A percentile compares a stretch with the other conserved stretches of the same genome.
Conservation (phyloP, 495 filamentous ascomycete genomes). For the Penicillium bovifimosum region DNA sequence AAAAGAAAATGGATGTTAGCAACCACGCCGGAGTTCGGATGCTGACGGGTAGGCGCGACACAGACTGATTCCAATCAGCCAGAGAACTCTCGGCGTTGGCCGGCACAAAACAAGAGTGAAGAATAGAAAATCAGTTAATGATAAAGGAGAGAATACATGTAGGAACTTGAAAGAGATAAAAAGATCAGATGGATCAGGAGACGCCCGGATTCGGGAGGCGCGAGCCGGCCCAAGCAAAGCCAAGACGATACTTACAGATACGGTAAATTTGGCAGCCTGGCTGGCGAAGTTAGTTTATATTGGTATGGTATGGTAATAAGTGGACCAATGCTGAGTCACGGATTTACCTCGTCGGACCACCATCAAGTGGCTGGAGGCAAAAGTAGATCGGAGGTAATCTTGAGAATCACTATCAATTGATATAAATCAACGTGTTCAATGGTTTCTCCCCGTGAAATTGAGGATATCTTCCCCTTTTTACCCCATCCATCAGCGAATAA, state of each 20-base stretch:
- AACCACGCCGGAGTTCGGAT: constrained; percentile 14
- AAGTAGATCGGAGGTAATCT: not conserved
- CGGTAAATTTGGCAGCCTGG: not conserved
- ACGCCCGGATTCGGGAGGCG: constrained; percentile 12
- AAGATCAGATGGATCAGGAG: constrained; percentile 18
- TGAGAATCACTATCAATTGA: not conserved
- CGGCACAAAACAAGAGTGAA: not conserved
- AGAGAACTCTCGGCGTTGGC: not conserved
- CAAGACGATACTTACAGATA: not conserved
- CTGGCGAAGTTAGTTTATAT: not conserved
- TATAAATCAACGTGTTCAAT: not conserved
- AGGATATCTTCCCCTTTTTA: not conserved
- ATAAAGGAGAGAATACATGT: constrained; percentile 5
- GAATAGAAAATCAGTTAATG: constrained; percentile 6
- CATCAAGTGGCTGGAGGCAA: not conserved
- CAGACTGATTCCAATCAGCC: not conserved
- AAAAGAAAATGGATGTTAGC: constrained; percentile 6
- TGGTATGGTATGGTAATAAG: not conserved
- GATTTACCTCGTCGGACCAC: not conserved
- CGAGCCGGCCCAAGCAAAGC: constrained; percentile 5
- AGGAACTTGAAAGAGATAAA: not conserved
- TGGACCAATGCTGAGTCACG: constrained; percentile 2
- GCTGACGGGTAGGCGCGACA: constrained; percentile 13
- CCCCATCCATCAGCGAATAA: no score
- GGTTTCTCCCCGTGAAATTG: not conserved